Evolutionary conservation across 345 rosid species (phyloP).

Genomic region (Acer yangbiense): DNA sequence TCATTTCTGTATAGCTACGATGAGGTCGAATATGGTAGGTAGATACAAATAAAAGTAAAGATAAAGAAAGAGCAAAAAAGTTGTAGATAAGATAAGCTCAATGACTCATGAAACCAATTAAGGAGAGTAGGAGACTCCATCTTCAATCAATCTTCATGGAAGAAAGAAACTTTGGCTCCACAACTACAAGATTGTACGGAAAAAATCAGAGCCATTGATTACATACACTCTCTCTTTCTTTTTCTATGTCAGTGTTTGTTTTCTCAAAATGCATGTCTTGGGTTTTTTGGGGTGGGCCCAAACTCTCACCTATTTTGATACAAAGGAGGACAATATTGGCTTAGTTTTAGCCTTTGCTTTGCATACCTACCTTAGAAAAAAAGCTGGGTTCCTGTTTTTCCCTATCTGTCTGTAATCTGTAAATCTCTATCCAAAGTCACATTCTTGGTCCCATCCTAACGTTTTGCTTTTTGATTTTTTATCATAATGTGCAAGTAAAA

Average conservation of each 20-base stretch:
- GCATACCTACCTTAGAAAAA: background rate
- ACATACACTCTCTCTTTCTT: background rate
- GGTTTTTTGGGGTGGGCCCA: slow-evolving; percentile 7
- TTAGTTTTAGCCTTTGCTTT: too few relatives aligned
- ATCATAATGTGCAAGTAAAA: too few relatives aligned
- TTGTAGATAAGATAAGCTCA: slow-evolving; percentile 46
- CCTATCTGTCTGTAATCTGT: too few relatives aligned
- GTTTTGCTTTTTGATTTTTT: too few relatives aligned
- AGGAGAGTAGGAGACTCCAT: background rate
- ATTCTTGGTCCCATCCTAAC: too few relatives aligned
- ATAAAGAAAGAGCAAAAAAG: slow-evolving; percentile 10
- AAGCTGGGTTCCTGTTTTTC: background rate
- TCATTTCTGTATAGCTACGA: too few relatives aligned
- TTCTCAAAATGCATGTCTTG: background rate
- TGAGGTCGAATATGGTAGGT: slow-evolving; percentile 10
- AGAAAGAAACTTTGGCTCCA: slow-evolving; percentile 18
- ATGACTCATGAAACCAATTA: slow-evolving; percentile 37
- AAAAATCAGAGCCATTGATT: background rate
- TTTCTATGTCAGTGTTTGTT: too few relatives aligned
- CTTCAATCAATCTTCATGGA: background rate
- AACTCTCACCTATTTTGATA: background rate
- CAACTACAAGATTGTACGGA: slow-evolving; percentile 5
- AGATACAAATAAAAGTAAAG: slow-evolving; percentile 30
- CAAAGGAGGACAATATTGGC: too few relatives aligned
- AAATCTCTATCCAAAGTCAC: too few relatives aligned